These are phyloP conservation scores for Phytophthora pisi DNA, from an alignment of 352 stramenopile genomes.

Conservation along the genomic window DNA sequence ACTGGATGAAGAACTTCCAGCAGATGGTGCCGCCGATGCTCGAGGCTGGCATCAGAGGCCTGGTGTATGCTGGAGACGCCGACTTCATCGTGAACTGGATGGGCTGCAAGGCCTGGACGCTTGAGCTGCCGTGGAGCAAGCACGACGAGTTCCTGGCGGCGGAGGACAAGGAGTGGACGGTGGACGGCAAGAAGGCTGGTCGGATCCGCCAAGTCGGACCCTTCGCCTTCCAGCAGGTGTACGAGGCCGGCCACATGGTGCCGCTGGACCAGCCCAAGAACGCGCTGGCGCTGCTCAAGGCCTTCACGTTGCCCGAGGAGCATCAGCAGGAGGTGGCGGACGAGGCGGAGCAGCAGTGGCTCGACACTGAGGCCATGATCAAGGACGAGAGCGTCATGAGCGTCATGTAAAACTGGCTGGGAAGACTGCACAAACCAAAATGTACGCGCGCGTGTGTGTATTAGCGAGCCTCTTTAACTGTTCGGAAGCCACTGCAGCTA, in stretches of 20 bases:
- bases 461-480: constrained; percentile 7
- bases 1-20: constrained; percentile 99
- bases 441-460: constrained; percentile 17
- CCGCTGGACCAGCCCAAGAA: constrained; percentile 94
- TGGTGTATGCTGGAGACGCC: constrained; percentile 97
- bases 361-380: constrained; percentile 33
- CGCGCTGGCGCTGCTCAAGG: constrained; percentile 94
- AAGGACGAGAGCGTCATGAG: constrained; percentile 50
- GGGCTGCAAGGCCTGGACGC: constrained; percentile 96
- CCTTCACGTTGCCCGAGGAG: constrained; percentile 74
- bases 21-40: constrained; percentile 91
- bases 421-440: constrained; percentile 3
- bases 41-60: constrained; percentile 86
- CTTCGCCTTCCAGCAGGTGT: constrained; percentile 96
- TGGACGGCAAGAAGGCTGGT: constrained; percentile 67
- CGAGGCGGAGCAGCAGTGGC: constrained; percentile 24
- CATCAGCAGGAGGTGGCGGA: constrained; percentile 27
- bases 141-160: constrained; percentile 55
- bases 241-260: constrained; percentile 96
- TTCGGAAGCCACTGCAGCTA: constrained; percentile 1
- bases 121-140: constrained; percentile 92
- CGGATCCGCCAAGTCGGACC: constrained; percentile 61
- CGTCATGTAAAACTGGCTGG: constrained; percentile 34
- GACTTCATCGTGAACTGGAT: constrained; percentile 99
- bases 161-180: constrained; percentile 62